These are phyloP conservation scores for Drosera spatulata DNA, from an alignment of 179 eudicot species.

Conservation along the genomic window DNA sequence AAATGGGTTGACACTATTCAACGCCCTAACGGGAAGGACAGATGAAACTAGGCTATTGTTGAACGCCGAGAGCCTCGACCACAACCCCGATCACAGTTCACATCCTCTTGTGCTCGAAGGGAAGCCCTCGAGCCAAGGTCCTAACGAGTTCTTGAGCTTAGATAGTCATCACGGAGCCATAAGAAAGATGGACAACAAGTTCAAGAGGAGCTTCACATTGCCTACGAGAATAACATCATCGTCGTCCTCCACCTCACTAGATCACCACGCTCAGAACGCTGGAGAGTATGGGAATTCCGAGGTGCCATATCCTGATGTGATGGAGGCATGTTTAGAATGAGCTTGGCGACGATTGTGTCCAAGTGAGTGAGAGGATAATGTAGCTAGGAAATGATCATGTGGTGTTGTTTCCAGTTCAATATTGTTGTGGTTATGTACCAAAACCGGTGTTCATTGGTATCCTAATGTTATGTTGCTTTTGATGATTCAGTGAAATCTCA, in stretches of 20 bases:
- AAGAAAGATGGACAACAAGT: conserved; percentile 78
- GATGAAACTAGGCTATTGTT: conserved; percentile 85
- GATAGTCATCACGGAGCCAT: conserved; percentile 45
- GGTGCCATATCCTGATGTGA: conserved; percentile 58
- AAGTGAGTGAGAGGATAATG: conserved; percentile 10
- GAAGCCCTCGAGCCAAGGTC: conserved; percentile 17
- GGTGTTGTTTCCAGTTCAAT: conserved; percentile 8
- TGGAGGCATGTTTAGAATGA: conserved; percentile 80
- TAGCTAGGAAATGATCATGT: conserved; percentile 32
- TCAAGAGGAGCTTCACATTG: conserved; percentile 78
- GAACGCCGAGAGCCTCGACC: conserved; percentile 44
- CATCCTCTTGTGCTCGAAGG: conserved; percentile 7
- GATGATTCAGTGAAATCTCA: conserved; percentile 7
- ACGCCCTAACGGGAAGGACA: conserved; percentile 65
- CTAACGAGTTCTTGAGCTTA: conserved; percentile 67
- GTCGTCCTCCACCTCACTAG: conserved; percentile 70
- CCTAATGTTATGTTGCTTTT: conserved; percentile 8
- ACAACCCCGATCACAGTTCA: conserved; percentile 29
- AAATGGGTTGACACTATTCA: conserved; percentile 73
- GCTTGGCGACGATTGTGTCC: not conserved
- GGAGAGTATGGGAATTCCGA: conserved; percentile 14
- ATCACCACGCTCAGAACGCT: conserved; percentile 45
- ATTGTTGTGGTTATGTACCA: conserved; percentile 10
- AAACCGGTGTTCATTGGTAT: conserved; percentile 1
- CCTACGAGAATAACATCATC: conserved; percentile 80